Evolutionary conservation across 345 rosid species (phyloP).

Genomic region (Conringia planisiliqua): DNA sequence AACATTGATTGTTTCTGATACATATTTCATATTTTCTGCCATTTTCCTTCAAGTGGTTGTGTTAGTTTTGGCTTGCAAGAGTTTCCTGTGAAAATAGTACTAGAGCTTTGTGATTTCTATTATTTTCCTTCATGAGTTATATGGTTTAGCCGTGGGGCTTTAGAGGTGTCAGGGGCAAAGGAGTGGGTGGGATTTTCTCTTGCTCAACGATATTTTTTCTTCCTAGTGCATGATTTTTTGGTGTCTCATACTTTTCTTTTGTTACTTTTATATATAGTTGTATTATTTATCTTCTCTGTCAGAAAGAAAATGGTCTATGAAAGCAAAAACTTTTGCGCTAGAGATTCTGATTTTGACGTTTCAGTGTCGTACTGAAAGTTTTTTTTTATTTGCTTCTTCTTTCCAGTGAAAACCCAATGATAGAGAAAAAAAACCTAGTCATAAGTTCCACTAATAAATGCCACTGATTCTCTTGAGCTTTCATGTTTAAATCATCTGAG

Average conservation of each 20-base stretch:
- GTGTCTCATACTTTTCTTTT: slow-evolving; percentile 21
- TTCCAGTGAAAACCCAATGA: slow-evolving; percentile 21
- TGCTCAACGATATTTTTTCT: slow-evolving; percentile 7
- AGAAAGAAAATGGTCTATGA: slow-evolving; percentile 38
- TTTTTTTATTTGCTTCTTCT: slow-evolving; percentile 19
- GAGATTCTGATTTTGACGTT: slow-evolving; percentile 73
- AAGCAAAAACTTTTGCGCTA: slow-evolving; percentile 41
- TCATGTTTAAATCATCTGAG: slow-evolving; percentile 1
- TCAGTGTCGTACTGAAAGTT: slow-evolving; percentile 48
- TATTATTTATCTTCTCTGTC: slow-evolving; percentile 31
- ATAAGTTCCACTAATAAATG: slow-evolving; percentile 23
- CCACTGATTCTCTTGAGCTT: slow-evolving; percentile 12
- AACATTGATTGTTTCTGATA: not conserved
- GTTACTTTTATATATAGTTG: not conserved
- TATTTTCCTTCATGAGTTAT: slow-evolving; percentile 17
- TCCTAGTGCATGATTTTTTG: slow-evolving; percentile 11
- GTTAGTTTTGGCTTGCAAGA: not conserved
- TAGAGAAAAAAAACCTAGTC: slow-evolving; percentile 30
- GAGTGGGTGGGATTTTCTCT: slow-evolving; percentile 24
- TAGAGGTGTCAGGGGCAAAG: not conserved
- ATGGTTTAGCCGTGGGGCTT: not conserved
- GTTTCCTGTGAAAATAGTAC: not conserved
- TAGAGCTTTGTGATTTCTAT: slow-evolving; percentile 21
- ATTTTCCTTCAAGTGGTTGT: slow-evolving; percentile 3
- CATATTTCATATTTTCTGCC: not conserved